Evolutionary conservation across 345 rosid species (phyloP).

Genomic region (Syzygium aromaticum): DNA sequence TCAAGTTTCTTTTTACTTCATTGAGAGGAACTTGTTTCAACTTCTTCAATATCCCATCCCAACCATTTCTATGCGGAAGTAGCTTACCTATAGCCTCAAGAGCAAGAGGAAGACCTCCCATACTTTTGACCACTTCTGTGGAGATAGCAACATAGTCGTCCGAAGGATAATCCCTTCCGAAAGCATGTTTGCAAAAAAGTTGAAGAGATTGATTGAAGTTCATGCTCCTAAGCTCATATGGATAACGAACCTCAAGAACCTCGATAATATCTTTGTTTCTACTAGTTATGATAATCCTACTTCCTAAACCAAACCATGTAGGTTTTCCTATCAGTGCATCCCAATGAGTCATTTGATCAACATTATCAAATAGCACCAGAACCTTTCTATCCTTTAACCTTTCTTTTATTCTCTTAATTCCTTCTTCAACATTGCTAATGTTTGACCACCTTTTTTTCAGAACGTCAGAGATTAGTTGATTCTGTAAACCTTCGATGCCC

Average conservation of each 20-base stretch:
- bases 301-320: background rate
- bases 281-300: background rate
- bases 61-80: accelerated
- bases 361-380: background rate
- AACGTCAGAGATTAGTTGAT: no score
- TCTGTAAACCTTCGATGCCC: no score
- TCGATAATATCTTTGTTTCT: background rate
- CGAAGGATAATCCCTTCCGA: background rate
- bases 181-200: background rate
- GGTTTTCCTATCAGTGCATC: background rate
- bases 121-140: background rate
- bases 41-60: background rate
- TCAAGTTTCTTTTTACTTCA: background rate
- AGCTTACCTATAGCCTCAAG: background rate
- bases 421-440: no score
- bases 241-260: background rate
- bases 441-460: no score
- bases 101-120: background rate
- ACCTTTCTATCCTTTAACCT: background rate
- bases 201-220: background rate
- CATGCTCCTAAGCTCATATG: background rate
- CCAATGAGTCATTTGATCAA: background rate
- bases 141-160: background rate
- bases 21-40: background rate
- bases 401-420: background rate